phyloP scores from a whole-genome alignment of 1,284 basidiomycete species.

The Termitomyces sp. region DNA sequence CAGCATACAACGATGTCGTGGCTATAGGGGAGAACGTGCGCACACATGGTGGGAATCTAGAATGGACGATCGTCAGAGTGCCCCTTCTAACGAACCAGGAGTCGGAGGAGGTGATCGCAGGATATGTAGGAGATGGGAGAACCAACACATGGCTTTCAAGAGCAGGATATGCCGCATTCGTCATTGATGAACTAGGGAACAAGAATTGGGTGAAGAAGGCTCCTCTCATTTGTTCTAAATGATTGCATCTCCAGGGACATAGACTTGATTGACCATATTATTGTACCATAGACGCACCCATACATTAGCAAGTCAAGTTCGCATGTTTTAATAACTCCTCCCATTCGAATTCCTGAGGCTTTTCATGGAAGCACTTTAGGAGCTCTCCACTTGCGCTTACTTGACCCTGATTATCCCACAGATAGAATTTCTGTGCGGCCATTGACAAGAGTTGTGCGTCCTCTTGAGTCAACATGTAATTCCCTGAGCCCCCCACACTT shows the following conservation, averaged over 20 bases:
- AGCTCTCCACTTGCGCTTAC: slow-evolving; percentile 39
- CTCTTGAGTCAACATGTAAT: slow-evolving; percentile 67
- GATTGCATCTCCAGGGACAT: slow-evolving; percentile 5
- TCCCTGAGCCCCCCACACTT: slow-evolving; percentile 23
- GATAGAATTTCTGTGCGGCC: slow-evolving; percentile 79
- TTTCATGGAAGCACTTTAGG: slow-evolving; percentile 67
- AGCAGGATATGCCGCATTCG: slow-evolving; percentile 54
- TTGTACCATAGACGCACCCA: neutral
- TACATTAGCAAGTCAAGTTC: slow-evolving; percentile 21
- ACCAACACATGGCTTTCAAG: slow-evolving; percentile 43
- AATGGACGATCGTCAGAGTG: slow-evolving; percentile 66
- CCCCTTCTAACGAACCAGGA: slow-evolving; percentile 49
- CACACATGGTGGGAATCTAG: slow-evolving; percentile 39
- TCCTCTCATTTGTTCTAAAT: slow-evolving; percentile 32
- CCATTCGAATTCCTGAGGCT: slow-evolving; percentile 70
- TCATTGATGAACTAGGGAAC: slow-evolving; percentile 48
- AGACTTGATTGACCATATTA: neutral
- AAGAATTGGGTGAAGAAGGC: slow-evolving; percentile 45
- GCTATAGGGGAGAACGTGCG: slow-evolving; percentile 52
- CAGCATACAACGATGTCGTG: slow-evolving; percentile 39
- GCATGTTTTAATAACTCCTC: slow-evolving; percentile 58
- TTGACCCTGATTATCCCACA: slow-evolving; percentile 41
- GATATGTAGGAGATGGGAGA: slow-evolving; percentile 61
- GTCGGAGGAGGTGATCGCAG: slow-evolving; percentile 42
- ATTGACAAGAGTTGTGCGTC: slow-evolving; percentile 81